Conservation (phyloP, 305 asterid species). For the Fraxinus paxiana region DNA sequence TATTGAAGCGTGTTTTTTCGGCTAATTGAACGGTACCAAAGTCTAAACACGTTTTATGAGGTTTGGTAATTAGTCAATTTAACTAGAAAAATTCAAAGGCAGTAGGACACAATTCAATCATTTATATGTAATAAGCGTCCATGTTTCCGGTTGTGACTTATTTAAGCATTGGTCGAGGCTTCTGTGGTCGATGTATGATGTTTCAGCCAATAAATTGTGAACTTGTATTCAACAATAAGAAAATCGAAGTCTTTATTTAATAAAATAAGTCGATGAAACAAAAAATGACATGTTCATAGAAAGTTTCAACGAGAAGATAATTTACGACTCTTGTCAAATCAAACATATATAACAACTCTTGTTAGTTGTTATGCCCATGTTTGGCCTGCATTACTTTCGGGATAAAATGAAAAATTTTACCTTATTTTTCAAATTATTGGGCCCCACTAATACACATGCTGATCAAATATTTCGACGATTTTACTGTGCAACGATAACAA, state of each 20-base stretch:
- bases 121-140: background rate
- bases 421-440: too few species aligned
- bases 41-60: background rate
- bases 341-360: background rate
- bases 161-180: background rate
- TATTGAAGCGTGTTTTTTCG: background rate
- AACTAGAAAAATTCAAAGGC: background rate
- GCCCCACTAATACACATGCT: too few species aligned
- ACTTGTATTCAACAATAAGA: background rate
- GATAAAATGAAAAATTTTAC: too few species aligned
- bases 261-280: background rate
- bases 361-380: too few species aligned
- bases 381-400: too few species aligned
- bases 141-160: background rate
- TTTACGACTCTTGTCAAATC: background rate
- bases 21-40: background rate
- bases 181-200: background rate
- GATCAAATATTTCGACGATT: too few species aligned
- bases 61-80: background rate
- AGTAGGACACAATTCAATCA: background rate
- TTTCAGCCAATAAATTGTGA: background rate
- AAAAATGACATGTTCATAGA: background rate
- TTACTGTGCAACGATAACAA: too few species aligned
- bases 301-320: background rate
- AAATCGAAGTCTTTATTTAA: background rate